Conservation (phyloP, 257 asterid genomes). For the Craterostigma plantagineum region DNA sequence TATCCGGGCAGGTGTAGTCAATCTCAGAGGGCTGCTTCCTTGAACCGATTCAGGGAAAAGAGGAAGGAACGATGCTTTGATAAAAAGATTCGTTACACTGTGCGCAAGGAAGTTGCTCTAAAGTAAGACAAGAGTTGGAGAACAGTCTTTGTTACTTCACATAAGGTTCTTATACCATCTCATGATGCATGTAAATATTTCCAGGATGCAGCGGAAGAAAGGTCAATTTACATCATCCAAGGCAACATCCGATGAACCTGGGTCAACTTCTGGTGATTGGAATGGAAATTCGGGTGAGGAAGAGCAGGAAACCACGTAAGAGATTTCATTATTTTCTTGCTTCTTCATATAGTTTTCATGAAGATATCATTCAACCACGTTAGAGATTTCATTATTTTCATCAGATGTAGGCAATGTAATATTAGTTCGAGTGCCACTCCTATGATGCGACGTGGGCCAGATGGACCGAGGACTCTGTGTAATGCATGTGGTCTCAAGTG, state of each 20-base stretch:
- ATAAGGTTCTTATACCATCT: neutral
- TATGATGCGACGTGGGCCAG: constrained; percentile 94
- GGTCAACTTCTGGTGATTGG: too few species aligned
- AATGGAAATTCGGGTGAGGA: too few species aligned
- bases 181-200: constrained; percentile 10
- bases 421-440: too few species aligned
- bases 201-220: too few species aligned
- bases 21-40: constrained; percentile 85
- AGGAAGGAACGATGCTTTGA: constrained; percentile 89
- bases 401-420: too few species aligned
- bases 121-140: constrained; percentile 24
- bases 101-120: constrained; percentile 96
- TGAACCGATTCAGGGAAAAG: constrained; percentile 86
- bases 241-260: too few species aligned
- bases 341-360: too few species aligned
- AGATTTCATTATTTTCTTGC: too few species aligned
- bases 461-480: constrained; percentile 59
- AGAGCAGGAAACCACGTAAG: too few species aligned
- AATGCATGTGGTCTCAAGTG: constrained; percentile 77
- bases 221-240: too few species aligned
- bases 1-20: constrained; percentile 65
- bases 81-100: constrained; percentile 86
- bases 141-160: neutral
- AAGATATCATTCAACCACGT: too few species aligned
- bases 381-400: too few species aligned